These are phyloP conservation scores for Podospora appendiculata DNA, from an alignment of 495 filamentous ascomycete species.

Conservation along the genomic window DNA sequence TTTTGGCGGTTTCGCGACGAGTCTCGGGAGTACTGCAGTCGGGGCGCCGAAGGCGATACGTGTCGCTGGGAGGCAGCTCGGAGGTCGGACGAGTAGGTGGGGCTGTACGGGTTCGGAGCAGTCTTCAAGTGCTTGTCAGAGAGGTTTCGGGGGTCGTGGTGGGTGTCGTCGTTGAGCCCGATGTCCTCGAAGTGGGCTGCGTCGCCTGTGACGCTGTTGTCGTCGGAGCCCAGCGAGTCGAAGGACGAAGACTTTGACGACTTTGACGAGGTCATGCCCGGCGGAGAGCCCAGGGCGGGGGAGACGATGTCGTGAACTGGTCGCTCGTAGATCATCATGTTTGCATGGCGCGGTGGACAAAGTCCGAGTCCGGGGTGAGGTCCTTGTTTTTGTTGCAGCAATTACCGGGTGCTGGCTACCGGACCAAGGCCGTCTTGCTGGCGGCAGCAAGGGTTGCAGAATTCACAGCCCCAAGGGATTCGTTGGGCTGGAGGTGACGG, in stretches of 20 bases:
- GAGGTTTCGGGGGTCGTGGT: conserved; percentile 27
- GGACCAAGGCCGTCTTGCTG: too few relatives aligned
- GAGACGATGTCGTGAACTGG: conserved; percentile 35
- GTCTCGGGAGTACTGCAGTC: conserved; percentile 20
- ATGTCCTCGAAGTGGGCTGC: conserved; percentile 89
- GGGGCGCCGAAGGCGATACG: conserved; percentile 20
- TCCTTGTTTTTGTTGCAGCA: too few relatives aligned
- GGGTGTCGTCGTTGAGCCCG: conserved; percentile 64
- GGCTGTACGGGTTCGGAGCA: conserved; percentile 30
- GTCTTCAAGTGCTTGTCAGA: conserved; percentile 39
- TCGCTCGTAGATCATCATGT: conserved; percentile 51
- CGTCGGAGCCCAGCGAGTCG: conserved; percentile 64
- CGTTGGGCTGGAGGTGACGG: conserved; percentile 9
- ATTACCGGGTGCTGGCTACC: too few relatives aligned
- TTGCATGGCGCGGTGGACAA: conserved; percentile 12
- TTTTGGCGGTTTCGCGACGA: conserved; percentile 15
- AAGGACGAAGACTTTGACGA: conserved; percentile 90
- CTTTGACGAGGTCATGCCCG: conserved; percentile 75
- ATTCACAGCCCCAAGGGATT: conserved; percentile 2
- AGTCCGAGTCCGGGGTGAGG: too few relatives aligned
- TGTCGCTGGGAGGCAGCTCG: conserved; percentile 30
- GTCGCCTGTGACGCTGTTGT: conserved; percentile 58
- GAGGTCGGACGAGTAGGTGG: conserved; percentile 34
- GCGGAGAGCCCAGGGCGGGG: conserved; percentile 66
- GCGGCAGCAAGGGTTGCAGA: conserved; percentile 17